phyloP scores from a whole-genome alignment of 2,329 filamentous ascomycete genomes.

The Cercospora zeina region DNA sequence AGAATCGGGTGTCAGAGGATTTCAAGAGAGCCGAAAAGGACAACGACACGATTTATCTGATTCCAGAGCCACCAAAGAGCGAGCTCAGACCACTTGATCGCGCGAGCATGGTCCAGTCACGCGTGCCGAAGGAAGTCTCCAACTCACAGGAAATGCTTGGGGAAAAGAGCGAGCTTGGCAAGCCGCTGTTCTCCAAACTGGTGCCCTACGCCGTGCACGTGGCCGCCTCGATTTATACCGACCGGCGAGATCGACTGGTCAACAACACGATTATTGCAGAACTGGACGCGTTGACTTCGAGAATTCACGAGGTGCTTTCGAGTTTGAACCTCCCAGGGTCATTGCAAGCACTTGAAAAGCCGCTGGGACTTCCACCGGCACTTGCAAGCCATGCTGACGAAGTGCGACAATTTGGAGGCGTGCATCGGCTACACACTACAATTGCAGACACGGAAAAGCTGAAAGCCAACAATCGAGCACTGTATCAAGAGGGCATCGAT shows the following conservation, averaged over 20 bases:
- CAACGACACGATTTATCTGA: conserved; percentile 91
- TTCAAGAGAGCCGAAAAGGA: conserved; percentile 91
- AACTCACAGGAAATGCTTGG: conserved; percentile 79
- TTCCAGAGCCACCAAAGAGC: conserved; percentile 80
- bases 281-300: conserved; percentile 76
- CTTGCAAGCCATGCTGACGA: conserved; percentile 90
- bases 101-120: conserved; percentile 81
- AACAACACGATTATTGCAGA: conserved; percentile 85
- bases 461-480: conserved; percentile 72
- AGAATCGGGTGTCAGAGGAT: conserved; percentile 79
- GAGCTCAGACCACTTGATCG: conserved; percentile 83
- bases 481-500: conserved; percentile 81
- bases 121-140: conserved; percentile 77
- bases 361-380: conserved; percentile 80
- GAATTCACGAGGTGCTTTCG: conserved; percentile 74
- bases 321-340: conserved; percentile 88
- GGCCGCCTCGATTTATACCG: conserved; percentile 91
- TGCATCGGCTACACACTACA: conserved; percentile 72
- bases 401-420: conserved; percentile 83
- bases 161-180: conserved; percentile 73
- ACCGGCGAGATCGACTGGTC: conserved; percentile 84
- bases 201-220: conserved; percentile 96
- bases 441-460: conserved; percentile 89
- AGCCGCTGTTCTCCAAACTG: conserved; percentile 82
- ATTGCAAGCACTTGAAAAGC: conserved; percentile 91